Evolutionary conservation across 352 stramenopile genomes (phyloP), one percentile per base, ranked within the genome.

Genomic region (Phytophthora foliorum): DNA sequence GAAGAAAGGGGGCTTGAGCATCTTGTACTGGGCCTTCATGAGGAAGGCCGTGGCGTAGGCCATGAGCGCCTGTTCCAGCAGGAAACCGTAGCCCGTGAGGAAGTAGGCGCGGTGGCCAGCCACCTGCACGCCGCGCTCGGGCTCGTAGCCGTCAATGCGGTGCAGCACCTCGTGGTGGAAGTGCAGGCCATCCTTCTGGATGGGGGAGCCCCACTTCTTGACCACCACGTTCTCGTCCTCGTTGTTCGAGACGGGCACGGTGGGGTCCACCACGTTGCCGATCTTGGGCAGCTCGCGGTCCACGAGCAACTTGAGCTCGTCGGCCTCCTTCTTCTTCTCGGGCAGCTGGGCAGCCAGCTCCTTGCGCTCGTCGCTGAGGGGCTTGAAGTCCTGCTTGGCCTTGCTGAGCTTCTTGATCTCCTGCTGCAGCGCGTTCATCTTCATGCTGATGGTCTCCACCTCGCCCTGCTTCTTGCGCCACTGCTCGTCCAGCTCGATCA

Each of bases 61-160:
- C 84, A 99, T 99, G 36, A 99, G 87, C 41, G 98, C 98, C 82
- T 99, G 98, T 81, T 99, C 99, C 39, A 99, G 87, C 53, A 99
- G 74, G 38, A 99, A 97, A 24, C 97, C 98, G 32, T 96, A 97
- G 79, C 98, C 98, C 56, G 97, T 99, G 52, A 99, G 84, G 80
- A 99, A 99, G 88, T 99, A 99, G 16, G 92, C 97, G 42, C 98
- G 93, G 80, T 99, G 97, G 50, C 98, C 98, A 31, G 97, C 98
- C 24, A 99, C 97, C 39, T 93, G 75, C 50, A 98, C 92, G 56
- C 98, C 98, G 44, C 97, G 88, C 52, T 98, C 91, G 4, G 98
- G 98, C 84, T 99, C 98, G 82, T 99, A 99, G 21, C 98, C 98
- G 56, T 98, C 98, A 74, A 99, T 99, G 58, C 97, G 95, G 88